A percentile compares a stretch with the other conserved stretches of the same genome.
These are phyloP conservation scores for Tetrapisispora arboricola DNA, from an alignment of 805 yeast genomes.

Conservation along the genomic window DNA sequence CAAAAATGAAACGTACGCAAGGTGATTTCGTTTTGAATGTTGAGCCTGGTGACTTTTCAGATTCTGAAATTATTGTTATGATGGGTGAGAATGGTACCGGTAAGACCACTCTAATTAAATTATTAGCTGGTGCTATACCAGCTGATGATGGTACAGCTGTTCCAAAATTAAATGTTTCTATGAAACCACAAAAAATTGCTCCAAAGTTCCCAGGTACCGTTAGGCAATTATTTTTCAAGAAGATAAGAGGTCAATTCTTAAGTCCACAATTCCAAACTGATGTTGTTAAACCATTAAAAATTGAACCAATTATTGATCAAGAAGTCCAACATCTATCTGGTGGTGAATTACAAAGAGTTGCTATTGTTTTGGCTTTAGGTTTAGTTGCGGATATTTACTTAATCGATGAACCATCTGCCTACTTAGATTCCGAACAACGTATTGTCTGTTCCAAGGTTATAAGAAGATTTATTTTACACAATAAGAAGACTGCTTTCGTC, in stretches of 20 bases:
- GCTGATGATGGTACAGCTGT: slow-evolving; percentile 80
- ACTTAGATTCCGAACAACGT: slow-evolving; percentile 99
- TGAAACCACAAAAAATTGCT: slow-evolving; percentile 99
- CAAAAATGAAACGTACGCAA: slow-evolving; percentile 79
- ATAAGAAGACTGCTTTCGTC: slow-evolving; percentile 97
- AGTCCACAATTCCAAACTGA: slow-evolving; percentile 98
- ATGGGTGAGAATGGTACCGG: slow-evolving; percentile 99
- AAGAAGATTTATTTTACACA: slow-evolving; percentile 89
- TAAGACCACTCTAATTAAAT: slow-evolving; percentile 93
- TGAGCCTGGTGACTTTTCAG: slow-evolving; percentile 83
- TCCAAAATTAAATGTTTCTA: slow-evolving; percentile 84
- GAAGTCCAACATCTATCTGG: slow-evolving; percentile 97
- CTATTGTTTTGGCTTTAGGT: slow-evolving; percentile 92
- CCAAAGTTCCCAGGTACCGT: slow-evolving; percentile 99
- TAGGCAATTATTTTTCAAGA: slow-evolving; percentile 92
- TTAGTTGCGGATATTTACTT: slow-evolving; percentile 89
- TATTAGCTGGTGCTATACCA: slow-evolving; percentile 84
- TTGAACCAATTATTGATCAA: slow-evolving; percentile 91
- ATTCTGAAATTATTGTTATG: slow-evolving; percentile 95
- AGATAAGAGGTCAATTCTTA: slow-evolving; percentile 86
- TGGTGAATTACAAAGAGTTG: slow-evolving; percentile 99
- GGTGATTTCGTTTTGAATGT: slow-evolving; percentile 88
- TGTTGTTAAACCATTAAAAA: slow-evolving; percentile 88
- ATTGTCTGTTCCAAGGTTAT: slow-evolving; percentile 97
- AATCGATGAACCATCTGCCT: slow-evolving; percentile 98